Conservation (phyloP, 2,329 filamentous ascomycete species). For the Aspergillus intermedius region DNA sequence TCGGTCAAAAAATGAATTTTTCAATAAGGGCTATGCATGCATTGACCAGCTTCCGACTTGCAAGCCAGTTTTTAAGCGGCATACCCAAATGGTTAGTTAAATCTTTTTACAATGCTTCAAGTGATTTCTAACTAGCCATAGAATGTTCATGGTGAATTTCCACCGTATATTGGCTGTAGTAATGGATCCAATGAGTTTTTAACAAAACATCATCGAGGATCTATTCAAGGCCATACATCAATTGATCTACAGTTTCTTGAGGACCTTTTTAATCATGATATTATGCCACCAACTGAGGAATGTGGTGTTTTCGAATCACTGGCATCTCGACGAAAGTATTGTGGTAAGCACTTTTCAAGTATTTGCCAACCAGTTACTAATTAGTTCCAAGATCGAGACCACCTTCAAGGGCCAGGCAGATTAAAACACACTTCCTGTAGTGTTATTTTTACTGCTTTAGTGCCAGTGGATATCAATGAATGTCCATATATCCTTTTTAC, state of each 20-base stretch:
- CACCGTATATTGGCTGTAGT: constrained; percentile 4
- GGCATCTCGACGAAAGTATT: constrained; percentile 2
- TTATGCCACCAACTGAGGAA: constrained; percentile 2
- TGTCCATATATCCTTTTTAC: constrained; percentile 8
- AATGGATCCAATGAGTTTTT: neutral
- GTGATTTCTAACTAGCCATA: constrained; percentile 2
- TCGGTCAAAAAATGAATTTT: constrained; percentile 1
- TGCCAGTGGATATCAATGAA: constrained; percentile 5
- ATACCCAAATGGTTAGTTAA: constrained; percentile 1
- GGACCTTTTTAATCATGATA: constrained; percentile 5
- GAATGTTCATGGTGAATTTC: neutral
- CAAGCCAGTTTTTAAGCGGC: constrained; percentile 5
- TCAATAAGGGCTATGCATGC: constrained; percentile 1
- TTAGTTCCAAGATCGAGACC: constrained; percentile 3
- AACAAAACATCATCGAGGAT: constrained; percentile 2
- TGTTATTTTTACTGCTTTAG: constrained; percentile 7
- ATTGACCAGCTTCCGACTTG: constrained; percentile 5
- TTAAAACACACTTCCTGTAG: constrained; percentile 2
- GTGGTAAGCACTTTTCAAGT: constrained; percentile 1
- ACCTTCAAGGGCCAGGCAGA: constrained; percentile 5
- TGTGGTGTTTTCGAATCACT: constrained; percentile 3
- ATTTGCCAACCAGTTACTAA: constrained; percentile 4
- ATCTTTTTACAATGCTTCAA: neutral
- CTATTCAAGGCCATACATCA: neutral
- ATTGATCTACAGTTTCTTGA: constrained; percentile 6